phyloP scores from a whole-genome alignment of 2,329 filamentous ascomycete genomes.

The Fusarium nematophilum region DNA sequence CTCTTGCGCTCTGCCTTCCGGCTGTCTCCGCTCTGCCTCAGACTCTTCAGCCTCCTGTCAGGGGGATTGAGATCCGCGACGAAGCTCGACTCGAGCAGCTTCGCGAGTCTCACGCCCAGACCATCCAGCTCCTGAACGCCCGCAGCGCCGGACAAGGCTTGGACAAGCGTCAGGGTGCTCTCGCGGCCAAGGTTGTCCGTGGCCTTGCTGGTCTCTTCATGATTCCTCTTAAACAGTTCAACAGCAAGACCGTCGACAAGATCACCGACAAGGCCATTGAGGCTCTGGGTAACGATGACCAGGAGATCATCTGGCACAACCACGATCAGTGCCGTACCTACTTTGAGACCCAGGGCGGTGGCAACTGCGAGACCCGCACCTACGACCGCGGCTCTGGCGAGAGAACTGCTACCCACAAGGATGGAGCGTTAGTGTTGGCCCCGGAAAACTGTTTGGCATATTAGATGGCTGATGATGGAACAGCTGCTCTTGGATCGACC shows the following conservation, averaged over 20 bases:
- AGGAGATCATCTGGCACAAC: slow-evolving; percentile 13
- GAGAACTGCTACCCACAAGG: slow-evolving; percentile 1
- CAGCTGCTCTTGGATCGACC: slow-evolving; percentile 12
- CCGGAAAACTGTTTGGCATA: not conserved
- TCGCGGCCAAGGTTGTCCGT: too few species aligned
- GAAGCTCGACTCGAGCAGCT: slow-evolving; percentile 1
- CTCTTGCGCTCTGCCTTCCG: not conserved
- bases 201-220: slow-evolving; percentile 4
- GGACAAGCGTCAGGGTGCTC: slow-evolving; percentile 1
- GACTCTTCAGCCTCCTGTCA: not conserved
- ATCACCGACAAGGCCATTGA: not conserved
- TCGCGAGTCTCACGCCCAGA: not conserved
- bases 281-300: not conserved
- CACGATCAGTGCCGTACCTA: slow-evolving; percentile 4
- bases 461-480: not conserved
- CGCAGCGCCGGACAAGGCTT: not conserved
- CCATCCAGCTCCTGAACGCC: not conserved
- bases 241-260: not conserved
- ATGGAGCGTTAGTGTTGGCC: not conserved
- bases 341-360: slow-evolving; percentile 11
- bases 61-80: not conserved
- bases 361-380: slow-evolving; percentile 12
- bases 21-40: slow-evolving; percentile 1
- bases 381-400: slow-evolving; percentile 1
- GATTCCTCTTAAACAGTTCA: not conserved